Percentiles rank a stretch among this genome's conserved stretches.
Evolutionary conservation across 176 grass and related monocot genomes (phyloP).

Genomic region (Tillandsia fasciculata): DNA sequence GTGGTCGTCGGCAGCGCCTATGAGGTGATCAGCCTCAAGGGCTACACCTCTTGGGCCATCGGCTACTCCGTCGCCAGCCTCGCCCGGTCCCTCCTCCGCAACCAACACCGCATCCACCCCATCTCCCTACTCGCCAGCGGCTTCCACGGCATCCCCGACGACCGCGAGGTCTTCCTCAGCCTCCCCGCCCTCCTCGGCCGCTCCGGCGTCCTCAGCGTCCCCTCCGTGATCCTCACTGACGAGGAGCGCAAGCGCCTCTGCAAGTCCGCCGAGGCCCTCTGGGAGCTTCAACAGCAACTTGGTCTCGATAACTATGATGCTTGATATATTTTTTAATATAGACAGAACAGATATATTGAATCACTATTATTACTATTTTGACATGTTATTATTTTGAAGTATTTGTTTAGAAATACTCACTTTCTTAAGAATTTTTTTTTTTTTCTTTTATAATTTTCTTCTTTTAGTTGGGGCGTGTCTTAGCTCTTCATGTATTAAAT

Average conservation of each 20-base stretch:
- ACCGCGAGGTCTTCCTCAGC: conserved; percentile 71
- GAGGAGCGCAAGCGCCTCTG: conserved; percentile 42
- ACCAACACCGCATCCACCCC: conserved; percentile 73
- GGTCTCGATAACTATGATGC: no score
- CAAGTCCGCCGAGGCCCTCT: conserved; percentile 50
- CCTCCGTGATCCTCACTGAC: conserved; percentile 52
- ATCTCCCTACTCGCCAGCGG: conserved; percentile 59
- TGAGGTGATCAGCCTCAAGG: conserved; percentile 75
- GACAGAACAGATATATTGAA: no score
- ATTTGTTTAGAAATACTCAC: no score
- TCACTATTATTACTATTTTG: no score
- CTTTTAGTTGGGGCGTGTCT: no score
- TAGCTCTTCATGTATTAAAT: no score
- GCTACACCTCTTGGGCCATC: conserved; percentile 83
- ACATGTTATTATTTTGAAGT: no score
- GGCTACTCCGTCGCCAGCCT: conserved; percentile 74
- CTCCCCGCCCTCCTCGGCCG: conserved; percentile 49
- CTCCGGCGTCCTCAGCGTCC: conserved; percentile 39
- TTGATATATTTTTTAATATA: no score
- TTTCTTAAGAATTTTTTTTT: no score
- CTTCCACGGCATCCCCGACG: conserved; percentile 49
- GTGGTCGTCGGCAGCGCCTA: conserved; percentile 56
- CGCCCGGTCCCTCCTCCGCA: conserved; percentile 47
- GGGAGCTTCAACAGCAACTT: conserved; percentile 52
- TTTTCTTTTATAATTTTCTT: no score